These are phyloP conservation scores for Arthroderma uncinatum DNA, from an alignment of 2,329 filamentous ascomycete genomes.

Conservation along the genomic window DNA sequence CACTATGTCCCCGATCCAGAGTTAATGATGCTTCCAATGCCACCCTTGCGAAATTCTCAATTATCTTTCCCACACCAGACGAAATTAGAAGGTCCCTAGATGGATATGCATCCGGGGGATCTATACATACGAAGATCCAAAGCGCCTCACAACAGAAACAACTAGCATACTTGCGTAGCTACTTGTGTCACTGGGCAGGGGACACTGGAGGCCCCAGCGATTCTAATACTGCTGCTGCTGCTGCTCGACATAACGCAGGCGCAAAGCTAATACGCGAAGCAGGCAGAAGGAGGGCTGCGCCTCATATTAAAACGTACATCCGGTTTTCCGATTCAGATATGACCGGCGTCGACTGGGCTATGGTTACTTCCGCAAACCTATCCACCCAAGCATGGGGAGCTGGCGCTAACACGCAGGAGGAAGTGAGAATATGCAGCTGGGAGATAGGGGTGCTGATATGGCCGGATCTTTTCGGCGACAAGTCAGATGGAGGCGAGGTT, in stretches of 20 bases:
- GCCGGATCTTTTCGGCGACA: constrained; percentile 46
- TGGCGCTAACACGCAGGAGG: constrained; percentile 51
- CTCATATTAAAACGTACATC: constrained; percentile 84
- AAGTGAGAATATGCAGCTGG: constrained; percentile 65
- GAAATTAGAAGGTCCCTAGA: constrained; percentile 67
- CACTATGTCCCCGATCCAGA: constrained; percentile 23
- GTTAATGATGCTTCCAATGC: constrained; percentile 8
- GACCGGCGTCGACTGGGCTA: constrained; percentile 62
- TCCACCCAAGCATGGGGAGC: constrained; percentile 85
- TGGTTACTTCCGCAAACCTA: constrained; percentile 82
- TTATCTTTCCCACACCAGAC: constrained; percentile 70
- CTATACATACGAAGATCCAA: constrained; percentile 71
- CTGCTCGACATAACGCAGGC: too few species aligned
- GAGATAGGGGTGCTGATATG: constrained; percentile 77
- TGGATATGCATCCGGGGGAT: constrained; percentile 64
- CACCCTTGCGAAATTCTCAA: constrained; percentile 46
- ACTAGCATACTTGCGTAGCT: constrained; percentile 56
- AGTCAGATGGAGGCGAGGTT: not conserved
- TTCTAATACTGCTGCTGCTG: not conserved
- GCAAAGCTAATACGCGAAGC: constrained; percentile 34
- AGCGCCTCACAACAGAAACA: constrained; percentile 62
- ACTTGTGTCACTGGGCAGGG: constrained; percentile 67
- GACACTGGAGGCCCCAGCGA: constrained; percentile 29
- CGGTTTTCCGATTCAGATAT: constrained; percentile 42
- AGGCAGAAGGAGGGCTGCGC: constrained; percentile 59